These are phyloP conservation scores for Trichophaea hybrida DNA, from an alignment of 2,329 filamentous ascomycete species.

Conservation along the genomic window DNA sequence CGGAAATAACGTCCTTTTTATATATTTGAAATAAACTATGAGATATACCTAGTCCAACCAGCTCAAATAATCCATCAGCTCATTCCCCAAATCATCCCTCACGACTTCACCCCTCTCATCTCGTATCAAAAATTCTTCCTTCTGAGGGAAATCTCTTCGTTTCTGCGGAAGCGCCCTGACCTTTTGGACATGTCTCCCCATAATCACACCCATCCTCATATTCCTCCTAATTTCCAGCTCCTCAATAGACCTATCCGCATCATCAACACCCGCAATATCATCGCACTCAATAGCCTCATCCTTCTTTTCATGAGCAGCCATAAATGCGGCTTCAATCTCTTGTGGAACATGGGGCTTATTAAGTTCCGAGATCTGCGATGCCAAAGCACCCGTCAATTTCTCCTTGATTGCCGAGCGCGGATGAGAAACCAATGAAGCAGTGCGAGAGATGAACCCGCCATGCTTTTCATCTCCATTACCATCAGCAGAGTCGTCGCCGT, in stretches of 20 bases:
- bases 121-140: conserved; percentile 27
- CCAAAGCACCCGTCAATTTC: conserved; percentile 4
- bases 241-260: conserved; percentile 25
- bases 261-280: conserved; percentile 8
- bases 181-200: conserved; percentile 31
- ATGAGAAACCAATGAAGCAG: conserved; percentile 7
- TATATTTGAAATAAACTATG: background rate
- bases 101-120: conserved; percentile 22
- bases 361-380: background rate
- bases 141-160: conserved; percentile 24
- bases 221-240: conserved; percentile 30
- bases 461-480: background rate
- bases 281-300: background rate
- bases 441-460: background rate
- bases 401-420: conserved; percentile 11
- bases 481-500: background rate
- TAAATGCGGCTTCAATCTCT: conserved; percentile 3
- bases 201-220: conserved; percentile 32
- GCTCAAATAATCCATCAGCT: conserved; percentile 26
- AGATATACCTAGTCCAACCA: conserved; percentile 29
- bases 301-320: conserved; percentile 7
- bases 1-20: background rate
- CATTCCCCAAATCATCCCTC: conserved; percentile 21
- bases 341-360: conserved; percentile 6
- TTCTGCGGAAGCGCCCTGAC: conserved; percentile 30